Evolutionary conservation across 2,329 filamentous ascomycete genomes (phyloP), one percentile per base, ranked within the genome.

Genomic region (Penicillium sp.): DNA sequence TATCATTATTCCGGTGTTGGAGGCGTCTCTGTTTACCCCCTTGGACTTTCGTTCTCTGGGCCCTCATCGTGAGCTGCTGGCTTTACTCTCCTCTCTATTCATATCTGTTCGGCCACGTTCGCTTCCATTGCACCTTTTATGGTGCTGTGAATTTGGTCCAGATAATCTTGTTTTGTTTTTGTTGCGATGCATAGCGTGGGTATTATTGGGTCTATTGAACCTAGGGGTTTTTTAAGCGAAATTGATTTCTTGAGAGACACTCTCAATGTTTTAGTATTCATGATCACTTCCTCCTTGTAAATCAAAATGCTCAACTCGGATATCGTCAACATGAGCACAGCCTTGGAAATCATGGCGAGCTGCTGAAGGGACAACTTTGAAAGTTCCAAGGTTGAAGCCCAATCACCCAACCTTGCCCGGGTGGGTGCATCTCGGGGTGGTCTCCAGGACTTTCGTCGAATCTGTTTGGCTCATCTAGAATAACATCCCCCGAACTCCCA

Each of bases 131-230:
- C 61, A 59, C 56, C 4, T 27, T 2, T 49, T 43, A 38, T 47
- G 44, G 51, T 51, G 48, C 49, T 50, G 36, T 32, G 40, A 49
- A 38, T 39, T 50, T 48, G 31, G 22, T 43, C 24, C 21, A 46
- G 11, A 31, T 36, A 48, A 38, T 40, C 32, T 46, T 47, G 5
- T 47, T 43, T 52, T 56, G 14, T 46, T 53, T 43, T 55, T 54
- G 34, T 43, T 49, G 50, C 51, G 43, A 60, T 64, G 69, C 68
- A 70, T 71, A 71, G 69, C 67, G 69, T 70, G 67, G 66, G 61
- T 59, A 53, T 54, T 60, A 44, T 47, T 46, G 54, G 52, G 57
- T 62, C 38, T 49, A 38, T 27, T 52, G 43, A 39, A 50, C 36
- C 46, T 58, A 40, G 43, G 47, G 49, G 39, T 55, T 39, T 47